A percentile compares a stretch with the other conserved stretches of the same genome.
Conservation (phyloP, 345 rosid species). For the Eucalyptus rudis region DNA sequence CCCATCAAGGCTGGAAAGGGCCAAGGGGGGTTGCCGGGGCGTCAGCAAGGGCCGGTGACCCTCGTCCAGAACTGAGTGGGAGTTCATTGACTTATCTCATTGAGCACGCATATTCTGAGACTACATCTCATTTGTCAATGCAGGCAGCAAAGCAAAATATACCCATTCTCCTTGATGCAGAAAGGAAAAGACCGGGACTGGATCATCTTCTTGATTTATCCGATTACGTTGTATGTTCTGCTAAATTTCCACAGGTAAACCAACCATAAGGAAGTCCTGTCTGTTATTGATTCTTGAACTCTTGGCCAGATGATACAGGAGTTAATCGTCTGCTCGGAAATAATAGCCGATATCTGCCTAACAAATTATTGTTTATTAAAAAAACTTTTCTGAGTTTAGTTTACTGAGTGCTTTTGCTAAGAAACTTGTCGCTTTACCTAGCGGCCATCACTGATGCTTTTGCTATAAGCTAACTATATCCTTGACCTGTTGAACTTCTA, state of each 20-base stretch:
- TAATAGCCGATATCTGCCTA: background rate
- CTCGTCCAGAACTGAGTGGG: background rate
- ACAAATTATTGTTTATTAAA: background rate
- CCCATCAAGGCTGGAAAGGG: background rate
- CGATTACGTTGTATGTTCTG: constrained; percentile 63
- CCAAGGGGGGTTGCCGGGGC: background rate
- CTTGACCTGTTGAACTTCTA: background rate
- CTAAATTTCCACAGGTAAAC: constrained; percentile 68
- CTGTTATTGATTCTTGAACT: background rate
- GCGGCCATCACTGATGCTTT: background rate
- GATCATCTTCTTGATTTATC: constrained; percentile 62
- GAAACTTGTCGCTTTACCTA: background rate
- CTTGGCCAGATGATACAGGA: background rate
- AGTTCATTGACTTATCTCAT: background rate
- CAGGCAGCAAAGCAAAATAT: constrained; percentile 70
- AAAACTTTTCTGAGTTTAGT: background rate
- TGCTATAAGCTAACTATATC: background rate
- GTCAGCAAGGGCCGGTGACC: background rate
- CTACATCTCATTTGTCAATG: background rate
- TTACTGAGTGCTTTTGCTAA: background rate
- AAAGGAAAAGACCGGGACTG: constrained; percentile 61
- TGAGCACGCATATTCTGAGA: background rate
- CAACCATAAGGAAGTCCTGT: background rate
- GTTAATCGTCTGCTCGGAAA: background rate
- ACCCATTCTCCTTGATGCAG: constrained; percentile 78